These are phyloP conservation scores for Pouteria glomerata DNA, from an alignment of 148 eudicot genomes.

Conservation along the genomic window DNA sequence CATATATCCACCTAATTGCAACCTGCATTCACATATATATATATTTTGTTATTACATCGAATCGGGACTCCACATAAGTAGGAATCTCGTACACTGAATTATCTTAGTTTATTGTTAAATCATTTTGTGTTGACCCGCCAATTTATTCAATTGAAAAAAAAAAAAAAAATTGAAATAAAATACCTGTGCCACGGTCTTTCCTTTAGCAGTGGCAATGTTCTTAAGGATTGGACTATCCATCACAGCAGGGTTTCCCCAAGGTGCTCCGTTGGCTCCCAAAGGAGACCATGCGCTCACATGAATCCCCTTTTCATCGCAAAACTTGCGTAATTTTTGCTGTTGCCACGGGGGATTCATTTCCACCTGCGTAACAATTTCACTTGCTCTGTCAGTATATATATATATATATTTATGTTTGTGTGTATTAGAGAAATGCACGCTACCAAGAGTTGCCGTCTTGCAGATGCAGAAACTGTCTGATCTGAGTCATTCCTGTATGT, in stretches of 20 bases:
- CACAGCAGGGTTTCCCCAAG: neutral
- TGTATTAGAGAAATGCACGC: too few relatives aligned
- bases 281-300: slow-evolving; percentile 9
- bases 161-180: neutral
- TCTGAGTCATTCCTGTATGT: too few relatives aligned
- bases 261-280: neutral
- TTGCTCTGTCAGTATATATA: neutral
- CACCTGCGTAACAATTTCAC: neutral
- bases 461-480: too few relatives aligned
- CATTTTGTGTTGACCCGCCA: neutral
- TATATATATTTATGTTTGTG: neutral
- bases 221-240: slow-evolving; percentile 4
- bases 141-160: neutral
- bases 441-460: too few relatives aligned
- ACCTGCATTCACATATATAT: slow-evolving; percentile 3
- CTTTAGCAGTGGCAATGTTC: neutral
- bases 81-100: too few relatives aligned
- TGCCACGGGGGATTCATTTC: slow-evolving; percentile 2
- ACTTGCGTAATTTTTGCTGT: neutral
- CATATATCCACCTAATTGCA: slow-evolving; percentile 3
- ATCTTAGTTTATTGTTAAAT: neutral
- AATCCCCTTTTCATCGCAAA: neutral
- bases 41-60: too few relatives aligned
- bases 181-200: slow-evolving; percentile 1
- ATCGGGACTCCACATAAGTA: too few relatives aligned